phyloP scores from a whole-genome alignment of 768 basidiomycete species.

The Mycena olivaceomarginata region DNA sequence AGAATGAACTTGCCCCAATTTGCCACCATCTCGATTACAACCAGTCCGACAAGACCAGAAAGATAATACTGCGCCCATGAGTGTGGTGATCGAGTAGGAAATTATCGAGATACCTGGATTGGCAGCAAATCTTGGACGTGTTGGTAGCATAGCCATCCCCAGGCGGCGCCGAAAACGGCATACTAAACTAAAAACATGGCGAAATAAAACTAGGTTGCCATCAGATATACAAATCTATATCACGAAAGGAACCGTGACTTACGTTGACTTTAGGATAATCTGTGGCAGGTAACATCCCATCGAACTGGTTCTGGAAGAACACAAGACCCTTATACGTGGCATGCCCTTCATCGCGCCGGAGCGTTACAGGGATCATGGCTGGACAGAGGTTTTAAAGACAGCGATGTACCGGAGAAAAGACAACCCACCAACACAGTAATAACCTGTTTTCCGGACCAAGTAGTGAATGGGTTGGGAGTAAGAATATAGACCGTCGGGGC shows the following conservation, averaged over 20 bases:
- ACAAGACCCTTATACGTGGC: slow-evolving; percentile 88
- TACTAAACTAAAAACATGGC: slow-evolving; percentile 91
- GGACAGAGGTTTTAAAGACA: slow-evolving; percentile 7
- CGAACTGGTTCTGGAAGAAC: slow-evolving; percentile 91
- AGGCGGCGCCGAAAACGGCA: slow-evolving; percentile 76
- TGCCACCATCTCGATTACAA: slow-evolving; percentile 96
- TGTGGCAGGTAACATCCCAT: slow-evolving; percentile 91
- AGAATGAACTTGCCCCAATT: slow-evolving; percentile 80
- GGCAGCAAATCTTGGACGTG: slow-evolving; percentile 91
- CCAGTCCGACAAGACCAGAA: slow-evolving; percentile 88
- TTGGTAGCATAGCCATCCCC: slow-evolving; percentile 91
- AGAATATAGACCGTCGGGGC: slow-evolving; percentile 67
- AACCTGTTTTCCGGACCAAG: slow-evolving; percentile 89
- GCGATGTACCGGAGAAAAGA: slow-evolving; percentile 9
- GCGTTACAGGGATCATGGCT: slow-evolving; percentile 94
- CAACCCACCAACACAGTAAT: slow-evolving; percentile 94
- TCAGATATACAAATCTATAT: not conserved
- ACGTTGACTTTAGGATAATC: slow-evolving; percentile 99
- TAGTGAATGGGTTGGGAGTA: slow-evolving; percentile 90
- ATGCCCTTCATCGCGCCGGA: slow-evolving; percentile 81
- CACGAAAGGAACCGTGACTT: slow-evolving; percentile 51
- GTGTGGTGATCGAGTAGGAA: too few relatives aligned
- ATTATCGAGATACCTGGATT: slow-evolving; percentile 78
- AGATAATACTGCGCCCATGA: slow-evolving; percentile 83
- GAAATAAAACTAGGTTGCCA: slow-evolving; percentile 85